These are phyloP conservation scores for Trichomonascaceae sp. DNA, from an alignment of 1,139 yeast species.

Conservation along the genomic window DNA sequence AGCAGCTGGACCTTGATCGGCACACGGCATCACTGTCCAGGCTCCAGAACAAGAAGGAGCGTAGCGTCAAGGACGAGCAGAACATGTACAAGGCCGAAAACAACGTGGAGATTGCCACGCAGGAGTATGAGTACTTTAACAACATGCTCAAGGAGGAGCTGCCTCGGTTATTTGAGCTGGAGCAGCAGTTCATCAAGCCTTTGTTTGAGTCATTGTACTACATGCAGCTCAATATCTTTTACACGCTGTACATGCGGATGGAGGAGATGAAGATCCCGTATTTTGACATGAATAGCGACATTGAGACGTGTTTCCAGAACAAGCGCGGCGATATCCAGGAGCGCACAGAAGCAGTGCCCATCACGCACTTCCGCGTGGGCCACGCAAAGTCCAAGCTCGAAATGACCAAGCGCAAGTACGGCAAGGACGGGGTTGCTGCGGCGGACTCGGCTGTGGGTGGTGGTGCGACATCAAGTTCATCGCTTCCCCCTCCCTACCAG, in stretches of 20 bases:
- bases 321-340: slow-evolving; percentile 91
- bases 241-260: slow-evolving; percentile 80
- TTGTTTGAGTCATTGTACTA: slow-evolving; percentile 86
- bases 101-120: slow-evolving; percentile 80
- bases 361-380: slow-evolving; percentile 82
- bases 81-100: slow-evolving; percentile 79
- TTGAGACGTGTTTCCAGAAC: slow-evolving; percentile 59
- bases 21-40: slow-evolving; percentile 57
- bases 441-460: slow-evolving; percentile 16
- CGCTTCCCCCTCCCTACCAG: slow-evolving; percentile 16
- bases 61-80: slow-evolving; percentile 81
- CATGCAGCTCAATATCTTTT: slow-evolving; percentile 95
- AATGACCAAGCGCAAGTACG: slow-evolving; percentile 65
- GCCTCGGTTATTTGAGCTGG: slow-evolving; percentile 75
- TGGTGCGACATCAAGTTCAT: neutral
- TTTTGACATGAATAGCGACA: slow-evolving; percentile 74
- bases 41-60: slow-evolving; percentile 70
- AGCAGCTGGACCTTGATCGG: slow-evolving; percentile 88
- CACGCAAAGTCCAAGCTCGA: slow-evolving; percentile 78
- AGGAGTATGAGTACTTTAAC: slow-evolving; percentile 91
- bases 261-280: slow-evolving; percentile 95
- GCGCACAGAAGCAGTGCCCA: slow-evolving; percentile 69
- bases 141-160: slow-evolving; percentile 84
- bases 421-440: slow-evolving; percentile 31
- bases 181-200: slow-evolving; percentile 85